Conservation (phyloP, 495 filamentous ascomycete genomes). For the Penicillium crystallinum region DNA sequence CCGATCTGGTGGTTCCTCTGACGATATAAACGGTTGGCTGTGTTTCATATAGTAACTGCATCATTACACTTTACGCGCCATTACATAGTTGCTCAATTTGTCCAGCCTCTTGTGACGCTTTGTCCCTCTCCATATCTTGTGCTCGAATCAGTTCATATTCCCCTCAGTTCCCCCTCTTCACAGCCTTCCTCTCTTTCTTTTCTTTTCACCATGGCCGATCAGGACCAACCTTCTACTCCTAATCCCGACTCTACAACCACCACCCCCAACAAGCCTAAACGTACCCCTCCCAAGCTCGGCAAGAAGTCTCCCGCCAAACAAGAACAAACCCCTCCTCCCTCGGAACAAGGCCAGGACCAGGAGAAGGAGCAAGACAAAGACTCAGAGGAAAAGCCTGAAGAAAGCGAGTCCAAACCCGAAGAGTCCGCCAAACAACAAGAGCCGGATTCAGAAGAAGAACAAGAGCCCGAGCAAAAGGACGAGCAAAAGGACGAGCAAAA, state of each 20-base stretch:
- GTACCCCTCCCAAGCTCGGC: slow-evolving; percentile 31
- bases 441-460: slow-evolving; percentile 18
- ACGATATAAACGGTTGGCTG: slow-evolving; percentile 21
- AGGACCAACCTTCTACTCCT: slow-evolving; percentile 21
- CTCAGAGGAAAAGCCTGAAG: slow-evolving; percentile 8
- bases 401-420: slow-evolving; percentile 8
- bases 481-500: slow-evolving; percentile 4
- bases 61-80: slow-evolving; percentile 18
- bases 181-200: slow-evolving; percentile 14
- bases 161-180: slow-evolving; percentile 8
- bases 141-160: slow-evolving; percentile 26
- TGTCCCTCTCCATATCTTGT: slow-evolving; percentile 16
- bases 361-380: slow-evolving; percentile 15
- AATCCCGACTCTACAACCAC: slow-evolving; percentile 17
- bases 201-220: slow-evolving; percentile 38
- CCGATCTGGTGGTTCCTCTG: slow-evolving; percentile 2
- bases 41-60: slow-evolving; percentile 10
- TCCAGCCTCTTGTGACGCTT: slow-evolving; percentile 15
- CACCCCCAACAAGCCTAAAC: slow-evolving; percentile 27
- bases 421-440: slow-evolving; percentile 15
- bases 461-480: slow-evolving; percentile 12
- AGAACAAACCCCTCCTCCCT: slow-evolving; percentile 30
- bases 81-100: slow-evolving; percentile 7
- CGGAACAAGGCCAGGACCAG: slow-evolving; percentile 22
- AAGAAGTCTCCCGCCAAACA: slow-evolving; percentile 32